Conservation (phyloP, 257 asterid genomes). For the Jasminum sambac region DNA sequence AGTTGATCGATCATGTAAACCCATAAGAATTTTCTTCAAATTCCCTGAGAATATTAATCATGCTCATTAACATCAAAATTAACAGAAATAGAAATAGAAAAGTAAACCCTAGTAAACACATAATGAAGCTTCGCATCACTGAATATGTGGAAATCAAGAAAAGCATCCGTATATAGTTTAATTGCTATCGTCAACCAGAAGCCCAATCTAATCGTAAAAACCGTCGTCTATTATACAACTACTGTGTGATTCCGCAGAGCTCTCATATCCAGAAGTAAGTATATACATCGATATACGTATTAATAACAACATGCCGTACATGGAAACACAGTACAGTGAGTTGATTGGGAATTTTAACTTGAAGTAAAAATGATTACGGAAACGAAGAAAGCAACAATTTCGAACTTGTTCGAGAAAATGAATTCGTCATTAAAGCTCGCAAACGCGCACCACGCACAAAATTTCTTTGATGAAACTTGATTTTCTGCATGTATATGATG, state of each 20-base stretch:
- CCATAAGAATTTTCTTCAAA: constrained; percentile 7
- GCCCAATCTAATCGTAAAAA: constrained; percentile 20
- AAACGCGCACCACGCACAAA: constrained; percentile 2
- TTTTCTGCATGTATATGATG: background rate
- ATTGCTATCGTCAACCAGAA: constrained; percentile 40
- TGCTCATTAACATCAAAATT: constrained; percentile 23
- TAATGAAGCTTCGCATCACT: constrained; percentile 40
- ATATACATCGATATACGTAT: constrained; percentile 5
- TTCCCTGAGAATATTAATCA: constrained; percentile 10
- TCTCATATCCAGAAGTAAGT: background rate
- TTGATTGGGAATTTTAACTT: background rate
- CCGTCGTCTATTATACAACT: constrained; percentile 1
- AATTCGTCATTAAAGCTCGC: background rate
- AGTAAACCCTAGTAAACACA: constrained; percentile 20
- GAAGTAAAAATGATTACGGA: constrained; percentile 10
- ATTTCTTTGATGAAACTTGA: background rate
- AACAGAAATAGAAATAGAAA: constrained; percentile 23
- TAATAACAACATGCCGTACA: background rate
- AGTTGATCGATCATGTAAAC: background rate
- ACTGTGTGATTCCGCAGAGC: background rate
- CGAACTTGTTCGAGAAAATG: constrained; percentile 18
- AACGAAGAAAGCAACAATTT: background rate
- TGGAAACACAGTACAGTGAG: constrained; percentile 17
- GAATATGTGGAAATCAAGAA: constrained; percentile 45
- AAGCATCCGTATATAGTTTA: constrained; percentile 37